Base-by-base conservation (phyloP, 768 basidiomycete genomes). In the Auriscalpium vulgare region DNA sequence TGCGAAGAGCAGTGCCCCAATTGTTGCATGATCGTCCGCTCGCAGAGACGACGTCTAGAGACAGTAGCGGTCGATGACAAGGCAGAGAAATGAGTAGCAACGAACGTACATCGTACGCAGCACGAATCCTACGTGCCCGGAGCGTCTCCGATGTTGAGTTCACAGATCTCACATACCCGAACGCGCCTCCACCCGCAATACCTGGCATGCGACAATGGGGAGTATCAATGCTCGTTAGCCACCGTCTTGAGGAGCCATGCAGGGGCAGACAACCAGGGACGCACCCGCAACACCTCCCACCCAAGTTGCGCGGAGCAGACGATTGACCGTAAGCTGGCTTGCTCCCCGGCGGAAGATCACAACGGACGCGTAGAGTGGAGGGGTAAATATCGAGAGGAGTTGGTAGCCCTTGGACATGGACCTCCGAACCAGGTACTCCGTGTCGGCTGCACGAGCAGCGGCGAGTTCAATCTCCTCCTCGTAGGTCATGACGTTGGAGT, bases 21-120 rank as follows among this genome's bases (percentile, higher is more conserved):
- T 87, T 2, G 81, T 88, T 19, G 87, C 78, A 65, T 88, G 84
- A 66, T 91, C 90, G 54, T 89, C 82, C 48, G 78, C 75, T 59
- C 88, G 74, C 52, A 88, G 68, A 19, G 79, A 75, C 44, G 74
- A 71, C 13, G 75, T 78, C 87, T 90, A 51, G 10, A 1, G 53
- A n/a, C 51, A 55, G 23, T 44, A 19, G 10, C 37, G 1, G 43
- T 53, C n/a, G 34, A 65, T 8, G 57, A 60, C 10, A 14, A 3
- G 7, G 10, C 34, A 49, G 34, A 36, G 16, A 49, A 36, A 50
- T n/a, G 52, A n/a, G 9, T 19, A 37, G n/a, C 3, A 14, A 3
- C 50, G 66, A 59, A 60, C 69, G 29, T 66, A 88, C 88, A 66
- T 88, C 74, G 66, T 88, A 88, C 53, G 75, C 73, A 7, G 73